Conservation (phyloP, 495 filamentous ascomycete genomes). For the Talaromyces liani region DNA sequence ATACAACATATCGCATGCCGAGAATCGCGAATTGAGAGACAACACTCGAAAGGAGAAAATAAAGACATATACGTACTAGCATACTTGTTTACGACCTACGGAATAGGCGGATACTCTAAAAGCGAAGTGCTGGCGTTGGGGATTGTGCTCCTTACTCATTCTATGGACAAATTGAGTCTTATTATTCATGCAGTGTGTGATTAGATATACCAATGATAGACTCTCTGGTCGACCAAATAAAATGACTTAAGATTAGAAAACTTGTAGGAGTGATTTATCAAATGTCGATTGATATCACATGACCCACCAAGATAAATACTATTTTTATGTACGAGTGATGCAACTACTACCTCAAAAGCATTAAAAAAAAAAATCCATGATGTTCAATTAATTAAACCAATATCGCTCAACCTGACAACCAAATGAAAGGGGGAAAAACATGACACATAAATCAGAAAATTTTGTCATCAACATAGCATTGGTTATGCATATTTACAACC, state of each 20-base stretch:
- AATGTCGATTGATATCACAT: background rate
- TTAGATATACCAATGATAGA: background rate
- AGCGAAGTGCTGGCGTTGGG: background rate
- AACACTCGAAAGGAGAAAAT: background rate
- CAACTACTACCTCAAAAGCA: background rate
- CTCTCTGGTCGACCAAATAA: background rate
- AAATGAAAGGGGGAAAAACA: background rate
- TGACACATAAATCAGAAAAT: background rate
- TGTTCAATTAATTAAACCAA: background rate
- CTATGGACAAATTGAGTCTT: background rate
- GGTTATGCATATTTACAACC: conserved; percentile 1
- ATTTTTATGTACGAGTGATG: background rate
- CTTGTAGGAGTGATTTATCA: background rate
- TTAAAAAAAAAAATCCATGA: background rate
- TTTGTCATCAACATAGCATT: background rate
- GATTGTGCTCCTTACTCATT: background rate
- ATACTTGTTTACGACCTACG: background rate
- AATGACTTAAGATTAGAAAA: background rate
- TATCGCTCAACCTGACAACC: background rate
- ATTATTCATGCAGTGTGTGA: background rate
- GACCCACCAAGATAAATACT: background rate
- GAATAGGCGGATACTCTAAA: background rate
- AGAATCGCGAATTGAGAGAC: background rate
- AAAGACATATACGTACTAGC: background rate
- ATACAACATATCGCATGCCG: background rate